These are phyloP conservation scores for Penicillium sumatraense DNA, from an alignment of 2,329 filamentous ascomycete species.

Conservation along the genomic window DNA sequence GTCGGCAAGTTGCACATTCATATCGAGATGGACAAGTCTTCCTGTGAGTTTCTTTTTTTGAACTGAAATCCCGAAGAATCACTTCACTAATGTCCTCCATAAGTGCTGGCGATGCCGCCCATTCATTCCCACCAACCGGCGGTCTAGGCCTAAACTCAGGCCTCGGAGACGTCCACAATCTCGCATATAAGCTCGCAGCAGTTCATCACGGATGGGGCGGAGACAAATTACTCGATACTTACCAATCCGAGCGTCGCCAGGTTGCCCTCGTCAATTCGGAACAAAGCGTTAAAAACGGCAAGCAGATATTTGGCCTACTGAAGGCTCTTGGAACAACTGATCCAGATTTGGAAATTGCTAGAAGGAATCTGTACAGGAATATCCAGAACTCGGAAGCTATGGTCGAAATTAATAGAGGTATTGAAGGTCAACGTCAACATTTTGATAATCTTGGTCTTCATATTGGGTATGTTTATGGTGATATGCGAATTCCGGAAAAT, in stretches of 20 bases:
- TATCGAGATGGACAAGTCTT: slow-evolving; percentile 45
- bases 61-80: not conserved
- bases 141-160: slow-evolving; percentile 61
- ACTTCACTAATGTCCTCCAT: not conserved
- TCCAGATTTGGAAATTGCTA: slow-evolving; percentile 24
- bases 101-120: slow-evolving; percentile 58
- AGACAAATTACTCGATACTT: slow-evolving; percentile 39
- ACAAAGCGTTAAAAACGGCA: slow-evolving; percentile 52
- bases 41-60: slow-evolving; percentile 31
- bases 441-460: slow-evolving; percentile 49
- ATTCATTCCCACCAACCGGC: slow-evolving; percentile 58
- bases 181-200: slow-evolving; percentile 48
- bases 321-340: slow-evolving; percentile 44
- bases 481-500: slow-evolving; percentile 35
- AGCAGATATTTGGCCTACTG: slow-evolving; percentile 48
- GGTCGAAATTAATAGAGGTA: slow-evolving; percentile 18
- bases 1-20: slow-evolving; percentile 46
- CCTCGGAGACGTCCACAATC: slow-evolving; percentile 56
- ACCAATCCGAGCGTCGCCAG: slow-evolving; percentile 44
- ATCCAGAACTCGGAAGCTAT: slow-evolving; percentile 31
- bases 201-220: slow-evolving; percentile 38
- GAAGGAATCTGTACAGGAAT: slow-evolving; percentile 34
- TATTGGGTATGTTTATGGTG: slow-evolving; percentile 51
- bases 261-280: slow-evolving; percentile 46
- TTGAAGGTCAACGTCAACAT: slow-evolving; percentile 47